Evolutionary conservation across 2,329 filamentous ascomycete species (phyloP), one percentile per base, ranked within the genome.

Genomic region (Grosmannia serpens): DNA sequence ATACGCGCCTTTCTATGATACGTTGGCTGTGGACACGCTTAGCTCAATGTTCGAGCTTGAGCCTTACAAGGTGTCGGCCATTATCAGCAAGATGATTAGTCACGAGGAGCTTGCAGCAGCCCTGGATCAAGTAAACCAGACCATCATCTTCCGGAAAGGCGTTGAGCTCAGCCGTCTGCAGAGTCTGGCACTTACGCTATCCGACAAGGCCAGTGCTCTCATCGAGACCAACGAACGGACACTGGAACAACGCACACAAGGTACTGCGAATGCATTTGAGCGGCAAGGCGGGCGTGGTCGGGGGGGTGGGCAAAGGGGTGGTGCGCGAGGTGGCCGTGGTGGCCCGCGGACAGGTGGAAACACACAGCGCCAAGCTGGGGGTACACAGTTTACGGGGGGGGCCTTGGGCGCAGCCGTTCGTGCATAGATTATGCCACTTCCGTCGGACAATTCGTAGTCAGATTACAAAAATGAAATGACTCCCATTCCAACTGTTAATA

Each of bases 61-160:
- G 59, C 78, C 87, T 66, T 84, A 87, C 76, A 97, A 97, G 82
- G 91, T 96, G 56, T 80, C 88, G n/a, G 91, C 94, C 41, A 86
- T 99, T 58, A 85, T 99, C 69, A 95, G 90, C 81, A 95, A 95
- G 80, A 99, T 99, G 94, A 97, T 99, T 73, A 95, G 91, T 68
- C 94, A 99, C 78, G 94, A 99, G 75, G 94, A 99, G 75, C 86
- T 99, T 55, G 89, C 89, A 11, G 94, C 94, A 50, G 95, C 94
- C 44, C 84, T 99, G 31, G 95, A 99, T 78, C 94, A 99, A 76
- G 92, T 99, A 75, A 96, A 95, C 68, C 86, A 88, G 65, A 95
- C 90, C 56, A 90, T 99, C 74, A 94, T 97, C 77, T 99, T 99
- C 89, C 88, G 94, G 74, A 97, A 99, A 85, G 95, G 94, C 60